Conservation (phyloP, 1,284 basidiomycete genomes). For the Filobasidium uniguttulatum region DNA sequence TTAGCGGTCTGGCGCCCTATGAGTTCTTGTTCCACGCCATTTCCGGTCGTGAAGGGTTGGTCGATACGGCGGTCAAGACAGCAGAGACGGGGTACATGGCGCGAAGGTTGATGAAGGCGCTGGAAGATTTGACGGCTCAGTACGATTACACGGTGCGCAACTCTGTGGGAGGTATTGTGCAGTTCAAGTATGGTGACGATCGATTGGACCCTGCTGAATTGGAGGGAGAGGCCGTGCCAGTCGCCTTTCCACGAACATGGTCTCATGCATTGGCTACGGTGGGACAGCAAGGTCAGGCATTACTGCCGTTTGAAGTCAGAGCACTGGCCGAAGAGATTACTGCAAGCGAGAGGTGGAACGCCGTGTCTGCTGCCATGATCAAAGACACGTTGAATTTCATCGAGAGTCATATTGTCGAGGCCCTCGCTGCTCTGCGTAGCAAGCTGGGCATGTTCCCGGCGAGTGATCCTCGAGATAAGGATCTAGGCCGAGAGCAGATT, state of each 20-base stretch:
- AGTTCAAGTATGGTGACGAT: slow-evolving; percentile 95
- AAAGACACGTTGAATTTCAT: slow-evolving; percentile 61
- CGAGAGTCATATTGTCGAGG: slow-evolving; percentile 51
- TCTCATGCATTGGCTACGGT: slow-evolving; percentile 56
- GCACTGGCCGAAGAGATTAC: slow-evolving; percentile 52
- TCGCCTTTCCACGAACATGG: slow-evolving; percentile 81
- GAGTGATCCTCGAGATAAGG: slow-evolving; percentile 53
- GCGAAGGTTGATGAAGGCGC: slow-evolving; percentile 93
- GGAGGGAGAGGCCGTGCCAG: slow-evolving; percentile 84
- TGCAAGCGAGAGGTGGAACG: slow-evolving; percentile 40
- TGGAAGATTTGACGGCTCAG: slow-evolving; percentile 92
- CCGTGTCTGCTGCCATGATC: slow-evolving; percentile 58
- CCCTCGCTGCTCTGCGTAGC: slow-evolving; percentile 55
- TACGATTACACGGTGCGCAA: slow-evolving; percentile 97
- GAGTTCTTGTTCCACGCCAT: slow-evolving; percentile 99
- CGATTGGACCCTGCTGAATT: slow-evolving; percentile 92
- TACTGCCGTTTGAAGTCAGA: slow-evolving; percentile 79
- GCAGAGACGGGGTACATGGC: slow-evolving; percentile 99
- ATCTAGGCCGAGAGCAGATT: slow-evolving; percentile 66
- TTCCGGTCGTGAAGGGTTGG: slow-evolving; percentile 93
- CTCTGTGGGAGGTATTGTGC: slow-evolving; percentile 90
- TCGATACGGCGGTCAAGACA: slow-evolving; percentile 99
- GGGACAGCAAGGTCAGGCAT: slow-evolving; percentile 40
- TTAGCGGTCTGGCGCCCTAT: slow-evolving; percentile 80
- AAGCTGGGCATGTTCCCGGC: slow-evolving; percentile 64